Evolutionary conservation across 345 rosid species (phyloP).

Genomic region (Arabidopsis thaliana): DNA sequence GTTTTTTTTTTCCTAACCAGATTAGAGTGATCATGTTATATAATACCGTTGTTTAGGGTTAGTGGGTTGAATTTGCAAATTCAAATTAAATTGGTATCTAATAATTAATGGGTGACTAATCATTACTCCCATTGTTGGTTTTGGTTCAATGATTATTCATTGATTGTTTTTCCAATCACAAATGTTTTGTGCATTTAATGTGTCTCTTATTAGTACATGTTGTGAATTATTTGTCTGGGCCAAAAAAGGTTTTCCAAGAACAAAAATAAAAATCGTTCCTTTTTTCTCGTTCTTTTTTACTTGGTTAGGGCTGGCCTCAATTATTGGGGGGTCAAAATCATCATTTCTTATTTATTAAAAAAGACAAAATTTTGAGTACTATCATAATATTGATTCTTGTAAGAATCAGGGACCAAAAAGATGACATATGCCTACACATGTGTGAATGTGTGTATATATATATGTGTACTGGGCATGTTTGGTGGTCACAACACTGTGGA

Average conservation of each 20-base stretch:
- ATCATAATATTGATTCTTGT: slow-evolving; percentile 34
- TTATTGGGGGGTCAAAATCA: slow-evolving; percentile 42
- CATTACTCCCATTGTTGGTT: slow-evolving; percentile 13
- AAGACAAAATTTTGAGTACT: not conserved
- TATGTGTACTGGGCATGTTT: slow-evolving; percentile 41
- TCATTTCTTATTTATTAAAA: slow-evolving; percentile 24
- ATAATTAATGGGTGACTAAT: slow-evolving; percentile 6
- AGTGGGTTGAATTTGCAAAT: slow-evolving; percentile 2
- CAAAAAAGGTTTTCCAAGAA: slow-evolving; percentile 24
- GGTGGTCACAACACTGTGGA: slow-evolving; percentile 44
- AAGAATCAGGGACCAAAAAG: slow-evolving; percentile 47
- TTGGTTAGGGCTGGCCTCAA: slow-evolving; percentile 38
- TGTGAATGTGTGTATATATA: slow-evolving; percentile 27
- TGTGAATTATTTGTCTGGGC: slow-evolving; percentile 40
- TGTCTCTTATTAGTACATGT: slow-evolving; percentile 33
- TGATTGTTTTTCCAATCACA: slow-evolving; percentile 21
- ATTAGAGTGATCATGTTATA: slow-evolving; percentile 14
- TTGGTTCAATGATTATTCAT: slow-evolving; percentile 6
- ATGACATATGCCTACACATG: slow-evolving; percentile 44
- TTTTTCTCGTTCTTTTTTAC: slow-evolving; percentile 6
- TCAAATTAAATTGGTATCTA: not conserved
- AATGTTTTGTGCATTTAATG: slow-evolving; percentile 27
- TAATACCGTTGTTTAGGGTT: slow-evolving; percentile 29
- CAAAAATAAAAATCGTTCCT: slow-evolving; percentile 28
- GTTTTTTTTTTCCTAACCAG: not conserved